phyloP scores from a whole-genome alignment of 306 rosid species.

The Glycine tomentella region DNA sequence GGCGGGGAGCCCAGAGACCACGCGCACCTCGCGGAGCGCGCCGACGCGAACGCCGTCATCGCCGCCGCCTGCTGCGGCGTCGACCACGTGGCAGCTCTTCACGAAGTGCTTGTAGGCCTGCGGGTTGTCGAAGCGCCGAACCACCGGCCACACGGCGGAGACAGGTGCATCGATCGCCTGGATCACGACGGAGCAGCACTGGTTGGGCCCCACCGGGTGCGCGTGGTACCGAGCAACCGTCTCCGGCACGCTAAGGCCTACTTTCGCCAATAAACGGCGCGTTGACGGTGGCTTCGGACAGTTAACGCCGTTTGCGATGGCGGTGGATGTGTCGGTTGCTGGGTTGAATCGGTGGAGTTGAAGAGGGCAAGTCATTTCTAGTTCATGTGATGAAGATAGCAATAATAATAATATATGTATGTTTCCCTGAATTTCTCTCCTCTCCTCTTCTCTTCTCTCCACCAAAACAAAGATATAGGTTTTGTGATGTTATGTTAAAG shows the following conservation, averaged over 20 bases:
- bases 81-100: conserved; percentile 88
- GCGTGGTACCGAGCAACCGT: conserved; percentile 59
- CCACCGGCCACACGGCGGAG: conserved; percentile 78
- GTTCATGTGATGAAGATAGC: not conserved
- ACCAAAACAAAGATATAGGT: conserved; percentile 23
- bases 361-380: conserved; percentile 72
- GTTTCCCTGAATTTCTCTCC: too few species aligned
- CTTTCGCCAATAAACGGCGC: conserved; percentile 12
- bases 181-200: conserved; percentile 80
- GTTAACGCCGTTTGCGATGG: conserved; percentile 28
- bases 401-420: too few species aligned
- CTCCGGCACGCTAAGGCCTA: conserved; percentile 50
- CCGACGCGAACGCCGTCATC: conserved; percentile 74
- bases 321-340: conserved; percentile 40
- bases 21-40: conserved; percentile 73
- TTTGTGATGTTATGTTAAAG: conserved; percentile 7
- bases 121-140: conserved; percentile 88
- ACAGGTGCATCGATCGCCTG: conserved; percentile 77
- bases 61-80: conserved; percentile 20
- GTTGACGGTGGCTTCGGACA: conserved; percentile 39
- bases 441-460: too few species aligned
- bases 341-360: conserved; percentile 72
- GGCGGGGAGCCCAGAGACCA: conserved; percentile 92
- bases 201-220: conserved; percentile 61
- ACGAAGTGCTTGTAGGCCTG: conserved; percentile 91